These are phyloP conservation scores for Lasiodiplodia gonubiensis DNA, from an alignment of 2,329 filamentous ascomycete species.

Conservation along the genomic window DNA sequence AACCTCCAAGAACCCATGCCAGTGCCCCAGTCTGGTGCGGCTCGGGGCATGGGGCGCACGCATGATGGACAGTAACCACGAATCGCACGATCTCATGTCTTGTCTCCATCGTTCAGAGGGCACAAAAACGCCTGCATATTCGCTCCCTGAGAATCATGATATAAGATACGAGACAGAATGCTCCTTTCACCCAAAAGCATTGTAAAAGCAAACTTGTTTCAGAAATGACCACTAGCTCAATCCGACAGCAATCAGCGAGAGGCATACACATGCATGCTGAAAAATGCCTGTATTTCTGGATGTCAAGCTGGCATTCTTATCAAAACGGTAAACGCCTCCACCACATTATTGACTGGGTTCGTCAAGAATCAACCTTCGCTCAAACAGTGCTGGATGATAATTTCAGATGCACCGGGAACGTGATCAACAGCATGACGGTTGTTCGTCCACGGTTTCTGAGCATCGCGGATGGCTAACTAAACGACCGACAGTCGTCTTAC, in stretches of 20 bases:
- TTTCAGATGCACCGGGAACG: background rate
- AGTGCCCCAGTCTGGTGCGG: background rate
- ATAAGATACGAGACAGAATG: background rate
- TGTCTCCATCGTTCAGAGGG: background rate
- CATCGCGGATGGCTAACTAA: background rate
- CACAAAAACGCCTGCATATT: background rate
- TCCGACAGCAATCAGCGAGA: background rate
- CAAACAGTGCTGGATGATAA: background rate
- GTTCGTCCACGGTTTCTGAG: background rate
- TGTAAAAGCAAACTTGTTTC: background rate
- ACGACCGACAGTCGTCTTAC: background rate
- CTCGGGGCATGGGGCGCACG: background rate
- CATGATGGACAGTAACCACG: background rate
- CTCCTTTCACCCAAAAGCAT: background rate
- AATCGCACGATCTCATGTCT: background rate
- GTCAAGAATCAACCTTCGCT: background rate
- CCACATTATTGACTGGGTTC: background rate
- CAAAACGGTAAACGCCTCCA: background rate
- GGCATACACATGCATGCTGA: background rate
- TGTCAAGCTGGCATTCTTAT: background rate
- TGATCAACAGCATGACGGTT: background rate
- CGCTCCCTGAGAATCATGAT: background rate
- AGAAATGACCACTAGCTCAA: background rate
- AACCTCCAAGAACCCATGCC: background rate
- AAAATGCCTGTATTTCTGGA: background rate